Base-by-base conservation (phyloP, 805 yeast species). In the Kazachstania martiniae region DNA sequence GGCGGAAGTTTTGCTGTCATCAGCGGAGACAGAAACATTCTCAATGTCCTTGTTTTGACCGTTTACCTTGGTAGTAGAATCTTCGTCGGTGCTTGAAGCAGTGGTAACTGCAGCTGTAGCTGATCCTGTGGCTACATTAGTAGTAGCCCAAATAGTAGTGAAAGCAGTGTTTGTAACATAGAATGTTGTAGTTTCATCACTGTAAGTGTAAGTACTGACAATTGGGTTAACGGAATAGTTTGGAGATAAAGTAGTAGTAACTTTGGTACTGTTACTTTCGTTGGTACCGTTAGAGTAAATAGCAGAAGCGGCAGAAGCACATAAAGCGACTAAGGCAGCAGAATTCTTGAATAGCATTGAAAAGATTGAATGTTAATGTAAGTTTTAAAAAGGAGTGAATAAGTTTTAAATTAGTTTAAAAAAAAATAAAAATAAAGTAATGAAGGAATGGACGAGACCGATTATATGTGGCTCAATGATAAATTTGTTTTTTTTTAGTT, bases 181-280 rank as follows among this genome's bases (percentile, higher is more conserved):
- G 23, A 42, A 40, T 19, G 55, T 51, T 21, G 53, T 45, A 7
- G 49, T 44, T 10, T 37, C 44, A 25, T 50, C 53, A 21, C 36
- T 34, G 28, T 47, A 49, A 16, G 47, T 41, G 12, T 29, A 25
- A 9, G 42, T 40, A 17, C 12, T 42, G 2, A 38, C 36, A 17
- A 33, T 26, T 17, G 51, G 36, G 14, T 27, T 35, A 8, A 49
- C 45, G 6, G 49, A 35, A 27, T 41, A 39, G 21, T 39, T 36
- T 31, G 52, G 50, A 12, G 44, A 34, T 25, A 44, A 34, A 24
- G 50, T 43, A 13, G 41, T 41, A 8, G 48, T 42, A n/a, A 29
- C 13, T 21, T 17, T 18, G n/a, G 25, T 8, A 8, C 13, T 37
- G 8, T 13, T 10, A 12, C 13, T 19, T 12, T 3, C 29, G 14